phyloP scores from a whole-genome alignment of 2,329 filamentous ascomycete genomes.

The Plectosphaerella sp. region DNA sequence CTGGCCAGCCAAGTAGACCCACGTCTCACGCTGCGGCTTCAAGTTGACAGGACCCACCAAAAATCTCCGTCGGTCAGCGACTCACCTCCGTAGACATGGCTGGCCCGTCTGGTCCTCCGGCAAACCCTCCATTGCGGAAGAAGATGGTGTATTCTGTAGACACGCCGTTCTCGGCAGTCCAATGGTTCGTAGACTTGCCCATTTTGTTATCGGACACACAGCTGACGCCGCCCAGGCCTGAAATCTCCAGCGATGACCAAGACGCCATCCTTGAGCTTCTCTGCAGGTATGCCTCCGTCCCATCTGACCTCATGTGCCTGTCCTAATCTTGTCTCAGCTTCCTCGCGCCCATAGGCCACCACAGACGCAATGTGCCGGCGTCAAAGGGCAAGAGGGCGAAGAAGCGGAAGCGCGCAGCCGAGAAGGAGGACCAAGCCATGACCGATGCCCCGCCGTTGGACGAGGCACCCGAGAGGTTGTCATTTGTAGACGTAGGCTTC shows the following conservation, averaged over 20 bases:
- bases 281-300: slow-evolving; percentile 47
- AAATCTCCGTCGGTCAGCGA: not conserved
- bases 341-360: slow-evolving; percentile 57
- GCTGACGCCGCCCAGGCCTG: slow-evolving; percentile 47
- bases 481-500: slow-evolving; percentile 59
- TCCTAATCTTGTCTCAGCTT: slow-evolving; percentile 38
- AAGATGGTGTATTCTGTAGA: slow-evolving; percentile 62
- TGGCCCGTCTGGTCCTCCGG: not conserved
- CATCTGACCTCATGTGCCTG: not conserved
- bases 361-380: slow-evolving; percentile 49
- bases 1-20: too few relatives aligned
- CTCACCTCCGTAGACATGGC: not conserved
- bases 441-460: slow-evolving; percentile 23
- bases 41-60: not conserved
- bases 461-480: slow-evolving; percentile 45
- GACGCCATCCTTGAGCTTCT: slow-evolving; percentile 62
- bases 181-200: slow-evolving; percentile 46
- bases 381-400: slow-evolving; percentile 60
- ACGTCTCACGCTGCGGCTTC: too few relatives aligned
- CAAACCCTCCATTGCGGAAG: slow-evolving; percentile 26
- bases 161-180: slow-evolving; percentile 55
- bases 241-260: slow-evolving; percentile 53
- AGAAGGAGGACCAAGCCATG: slow-evolving; percentile 14
- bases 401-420: slow-evolving; percentile 43
- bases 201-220: not conserved